Evolutionary conservation across 2,329 filamentous ascomycete species (phyloP), one percentile per base, ranked within the genome.

Genomic region (Alternaria hordeiaustralica): DNA sequence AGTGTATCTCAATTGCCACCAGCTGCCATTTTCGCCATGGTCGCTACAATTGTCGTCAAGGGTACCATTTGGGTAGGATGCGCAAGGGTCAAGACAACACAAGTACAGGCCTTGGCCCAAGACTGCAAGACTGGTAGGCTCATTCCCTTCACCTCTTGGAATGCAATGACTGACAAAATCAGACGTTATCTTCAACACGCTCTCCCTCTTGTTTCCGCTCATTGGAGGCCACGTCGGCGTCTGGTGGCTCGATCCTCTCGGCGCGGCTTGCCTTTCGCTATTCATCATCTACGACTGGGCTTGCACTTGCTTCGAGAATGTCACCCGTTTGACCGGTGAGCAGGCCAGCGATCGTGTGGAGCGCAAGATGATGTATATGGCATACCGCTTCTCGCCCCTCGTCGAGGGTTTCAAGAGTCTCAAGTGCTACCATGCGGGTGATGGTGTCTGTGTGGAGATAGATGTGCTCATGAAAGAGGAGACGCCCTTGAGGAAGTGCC

Each of bases 281-380:
- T 90, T 86, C 80, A 90, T 92, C 75, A 90, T 91, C 69, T 88
- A 87, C 77, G 89, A 91, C 78, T 91, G 89, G 89, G 86, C 86
- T 1, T 83, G 84, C 49, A 91, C 89, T 0, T 87, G 84, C 64
- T 82, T 88, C 51, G 83, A 87, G 58, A 89, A 89, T 67, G 84
- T 90, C 50, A 84, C 84, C 2, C 83, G 87, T 3, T 79, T 90
- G 6, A 87, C 86, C 1, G 88, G 88, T n/a, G 82, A 86, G 55
- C 86, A 86, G 0, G 87, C 87, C 1, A 82, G 84, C 3, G 80
- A 85, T 4, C 78, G 82, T 5, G 79, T 86, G 44, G 80, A 84
- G 23, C 84, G 87, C 66, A 89, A 89, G 68, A 80, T 89, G 23
- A 83, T 87, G 63, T 89, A 86, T 66, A 82, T 90, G 56, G 87